Evolutionary conservation across 805 yeast genomes (phyloP).

Genomic region (Huiozyma sinensis): DNA sequence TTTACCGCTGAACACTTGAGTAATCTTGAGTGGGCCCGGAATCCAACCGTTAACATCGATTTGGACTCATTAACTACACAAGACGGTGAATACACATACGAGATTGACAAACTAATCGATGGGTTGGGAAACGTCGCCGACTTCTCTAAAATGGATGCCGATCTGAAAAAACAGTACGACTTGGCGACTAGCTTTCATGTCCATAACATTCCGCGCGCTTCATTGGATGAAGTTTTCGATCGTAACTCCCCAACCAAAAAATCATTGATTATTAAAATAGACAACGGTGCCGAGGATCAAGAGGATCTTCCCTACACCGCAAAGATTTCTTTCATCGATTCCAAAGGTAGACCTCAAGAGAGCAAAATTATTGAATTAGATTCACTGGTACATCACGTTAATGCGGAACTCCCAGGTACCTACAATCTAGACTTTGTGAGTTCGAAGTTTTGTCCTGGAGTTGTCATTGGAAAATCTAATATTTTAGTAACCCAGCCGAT

Average conservation of each 20-base stretch:
- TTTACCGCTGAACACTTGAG: slow-evolving; percentile 27
- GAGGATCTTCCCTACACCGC: slow-evolving; percentile 29
- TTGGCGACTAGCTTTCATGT: slow-evolving; percentile 38
- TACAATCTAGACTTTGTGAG: slow-evolving; percentile 45
- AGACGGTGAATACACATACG: slow-evolving; percentile 46
- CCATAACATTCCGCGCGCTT: slow-evolving; percentile 46
- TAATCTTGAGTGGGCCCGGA: slow-evolving; percentile 35
- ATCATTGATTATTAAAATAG: slow-evolving; percentile 27
- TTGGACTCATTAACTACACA: slow-evolving; percentile 33
- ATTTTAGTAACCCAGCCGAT: slow-evolving; percentile 49
- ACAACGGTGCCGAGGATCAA: slow-evolving; percentile 10
- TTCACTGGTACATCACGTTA: neutral
- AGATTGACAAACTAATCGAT: slow-evolving; percentile 49
- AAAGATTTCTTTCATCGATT: slow-evolving; percentile 24
- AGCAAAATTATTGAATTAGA: slow-evolving; percentile 17
- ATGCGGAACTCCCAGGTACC: slow-evolving; percentile 50
- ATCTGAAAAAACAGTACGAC: slow-evolving; percentile 21
- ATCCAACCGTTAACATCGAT: slow-evolving; percentile 33
- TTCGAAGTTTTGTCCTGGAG: slow-evolving; percentile 60
- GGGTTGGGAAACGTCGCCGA: slow-evolving; percentile 54
- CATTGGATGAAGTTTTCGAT: slow-evolving; percentile 33
- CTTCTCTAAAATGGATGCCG: slow-evolving; percentile 26
- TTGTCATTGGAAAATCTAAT: slow-evolving; percentile 43
- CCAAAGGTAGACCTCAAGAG: slow-evolving; percentile 11
- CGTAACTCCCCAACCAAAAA: slow-evolving; percentile 30